These are phyloP conservation scores for Colletotrichum truncatum DNA, from an alignment of 2,329 filamentous ascomycete species.

Conservation along the genomic window DNA sequence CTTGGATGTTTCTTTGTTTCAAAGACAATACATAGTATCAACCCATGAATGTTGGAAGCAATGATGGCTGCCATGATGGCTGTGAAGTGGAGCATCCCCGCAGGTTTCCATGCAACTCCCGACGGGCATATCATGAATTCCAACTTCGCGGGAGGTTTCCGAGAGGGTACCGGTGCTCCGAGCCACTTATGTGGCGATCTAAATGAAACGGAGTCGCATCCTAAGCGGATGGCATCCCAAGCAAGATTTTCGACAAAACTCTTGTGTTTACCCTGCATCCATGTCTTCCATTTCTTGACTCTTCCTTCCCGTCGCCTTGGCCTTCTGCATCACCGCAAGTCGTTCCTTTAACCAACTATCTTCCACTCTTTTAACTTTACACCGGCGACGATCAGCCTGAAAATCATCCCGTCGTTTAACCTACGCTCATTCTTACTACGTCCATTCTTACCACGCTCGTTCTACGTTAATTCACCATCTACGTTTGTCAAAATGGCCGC, in stretches of 20 bases:
- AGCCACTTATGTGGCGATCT: background rate
- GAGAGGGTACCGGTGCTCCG: background rate
- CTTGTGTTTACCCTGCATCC: slow-evolving; percentile 1
- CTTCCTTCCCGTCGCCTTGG: background rate
- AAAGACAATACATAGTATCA: background rate
- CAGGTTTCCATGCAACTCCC: background rate
- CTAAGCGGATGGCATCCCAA: slow-evolving; percentile 8
- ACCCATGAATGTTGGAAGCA: background rate
- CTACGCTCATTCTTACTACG: background rate
- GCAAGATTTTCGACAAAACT: slow-evolving; percentile 19
- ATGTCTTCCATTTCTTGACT: background rate
- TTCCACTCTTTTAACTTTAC: slow-evolving; percentile 16
- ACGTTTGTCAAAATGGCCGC: background rate
- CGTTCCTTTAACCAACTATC: slow-evolving; percentile 17
- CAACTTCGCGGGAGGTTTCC: background rate
- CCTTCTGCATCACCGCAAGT: background rate
- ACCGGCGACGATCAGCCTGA: background rate
- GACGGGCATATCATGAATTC: background rate
- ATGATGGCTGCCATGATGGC: background rate
- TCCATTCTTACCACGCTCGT: too few relatives aligned
- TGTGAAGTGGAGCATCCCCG: background rate
- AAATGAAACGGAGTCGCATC: slow-evolving; percentile 6
- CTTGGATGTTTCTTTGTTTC: background rate
- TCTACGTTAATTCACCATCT: too few relatives aligned
- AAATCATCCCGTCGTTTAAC: background rate